These are phyloP conservation scores for Glycine latifolia DNA, from an alignment of 306 rosid genomes.

Conservation along the genomic window DNA sequence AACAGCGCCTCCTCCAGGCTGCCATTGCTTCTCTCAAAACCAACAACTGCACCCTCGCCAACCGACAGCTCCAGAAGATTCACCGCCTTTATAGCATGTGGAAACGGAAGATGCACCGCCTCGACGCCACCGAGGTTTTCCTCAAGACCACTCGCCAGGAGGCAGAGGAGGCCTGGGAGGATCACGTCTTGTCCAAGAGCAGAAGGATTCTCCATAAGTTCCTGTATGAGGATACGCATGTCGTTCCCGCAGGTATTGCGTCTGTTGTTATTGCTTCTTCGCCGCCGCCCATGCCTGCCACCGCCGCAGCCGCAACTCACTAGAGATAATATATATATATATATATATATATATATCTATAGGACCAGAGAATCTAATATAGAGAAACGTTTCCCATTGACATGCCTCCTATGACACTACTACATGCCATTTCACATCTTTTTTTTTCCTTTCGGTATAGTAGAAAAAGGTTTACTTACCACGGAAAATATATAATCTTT, in stretches of 20 bases:
- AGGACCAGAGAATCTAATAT: not conserved
- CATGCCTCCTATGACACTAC: constrained; percentile 26
- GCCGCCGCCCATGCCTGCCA: constrained; percentile 31
- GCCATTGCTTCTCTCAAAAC: constrained; percentile 47
- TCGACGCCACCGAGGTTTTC: constrained; percentile 52
- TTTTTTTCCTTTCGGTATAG: not conserved
- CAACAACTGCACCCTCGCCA: constrained; percentile 52
- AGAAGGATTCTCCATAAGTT: constrained; percentile 46
- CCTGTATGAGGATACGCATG: constrained; percentile 37
- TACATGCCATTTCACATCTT: constrained; percentile 26
- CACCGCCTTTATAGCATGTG: constrained; percentile 48
- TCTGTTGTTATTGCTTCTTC: constrained; percentile 13
- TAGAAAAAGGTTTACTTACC: not conserved
- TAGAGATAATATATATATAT: not conserved
- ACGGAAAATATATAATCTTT: no score
- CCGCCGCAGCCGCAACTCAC: constrained; percentile 42
- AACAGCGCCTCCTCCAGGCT: constrained; percentile 34
- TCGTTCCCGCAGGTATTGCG: not conserved
- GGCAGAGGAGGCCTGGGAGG: constrained; percentile 48
- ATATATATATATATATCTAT: no score
- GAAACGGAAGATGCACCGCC: constrained; percentile 51
- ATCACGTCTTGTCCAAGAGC: constrained; percentile 40
- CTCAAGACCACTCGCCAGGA: not conserved
- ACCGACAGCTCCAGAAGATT: constrained; percentile 50
- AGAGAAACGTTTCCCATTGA: constrained; percentile 23